phyloP scores from a whole-genome alignment of 176 grass and related monocot genomes.

The Paspalum vaginatum region DNA sequence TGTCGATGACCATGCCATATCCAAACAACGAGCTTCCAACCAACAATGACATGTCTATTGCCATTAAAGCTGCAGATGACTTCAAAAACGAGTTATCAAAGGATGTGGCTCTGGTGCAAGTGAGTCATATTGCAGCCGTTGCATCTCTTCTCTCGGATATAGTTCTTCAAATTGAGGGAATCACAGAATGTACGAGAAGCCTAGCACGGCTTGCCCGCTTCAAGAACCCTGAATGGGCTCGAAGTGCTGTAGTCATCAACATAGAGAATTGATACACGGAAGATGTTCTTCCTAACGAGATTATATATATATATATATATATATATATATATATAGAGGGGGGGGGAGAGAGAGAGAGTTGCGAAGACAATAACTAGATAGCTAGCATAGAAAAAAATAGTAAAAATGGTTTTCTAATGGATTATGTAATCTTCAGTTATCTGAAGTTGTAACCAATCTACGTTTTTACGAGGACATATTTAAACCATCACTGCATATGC shows the following conservation, averaged over 20 bases:
- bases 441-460: no score
- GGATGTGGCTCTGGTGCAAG: constrained; percentile 42
- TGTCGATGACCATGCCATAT: constrained; percentile 61
- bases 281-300: background rate
- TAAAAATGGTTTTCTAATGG: no score
- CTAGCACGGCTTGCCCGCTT: constrained; percentile 66
- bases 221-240: constrained; percentile 45
- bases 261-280: constrained; percentile 21
- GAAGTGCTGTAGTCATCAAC: constrained; percentile 43
- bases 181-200: constrained; percentile 50
- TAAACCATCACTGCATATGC: no score
- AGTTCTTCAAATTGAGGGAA: constrained; percentile 49
- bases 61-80: constrained; percentile 38
- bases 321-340: no score
- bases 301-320: no score
- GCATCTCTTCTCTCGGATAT: constrained; percentile 72
- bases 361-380: no score
- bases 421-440: no score
- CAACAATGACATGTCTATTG: constrained; percentile 40
- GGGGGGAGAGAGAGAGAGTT: no score
- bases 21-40: background rate
- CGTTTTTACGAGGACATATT: no score
- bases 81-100: constrained; percentile 43
- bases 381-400: no score
- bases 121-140: constrained; percentile 54